Conservation (phyloP, 192 early-diverging fungal species). For the Backusella mclennaniae region DNA sequence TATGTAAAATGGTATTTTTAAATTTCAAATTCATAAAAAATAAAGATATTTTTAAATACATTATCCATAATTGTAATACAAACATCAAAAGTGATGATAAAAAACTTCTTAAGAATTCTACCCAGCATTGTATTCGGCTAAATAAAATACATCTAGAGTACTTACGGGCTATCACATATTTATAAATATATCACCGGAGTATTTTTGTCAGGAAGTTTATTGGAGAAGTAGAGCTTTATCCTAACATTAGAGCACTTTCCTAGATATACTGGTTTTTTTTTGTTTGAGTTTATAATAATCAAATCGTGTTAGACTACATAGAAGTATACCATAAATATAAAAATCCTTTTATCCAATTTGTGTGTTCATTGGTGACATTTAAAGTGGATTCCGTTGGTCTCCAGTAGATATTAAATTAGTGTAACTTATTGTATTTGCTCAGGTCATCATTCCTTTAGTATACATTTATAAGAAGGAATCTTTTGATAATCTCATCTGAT, state of each 20-base stretch:
- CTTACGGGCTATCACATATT: not conserved
- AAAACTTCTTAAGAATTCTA: not conserved
- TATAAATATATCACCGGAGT: not conserved
- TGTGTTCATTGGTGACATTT: not conserved
- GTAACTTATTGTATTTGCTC: not conserved
- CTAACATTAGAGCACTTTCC: not conserved
- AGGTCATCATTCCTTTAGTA: not conserved
- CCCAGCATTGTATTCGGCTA: not conserved
- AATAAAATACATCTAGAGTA: not conserved
- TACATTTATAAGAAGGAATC: not conserved
- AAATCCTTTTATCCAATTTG: not conserved
- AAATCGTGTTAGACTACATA: not conserved
- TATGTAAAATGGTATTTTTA: not conserved
- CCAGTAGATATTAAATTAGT: not conserved
- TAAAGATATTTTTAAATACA: not conserved
- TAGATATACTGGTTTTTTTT: not conserved
- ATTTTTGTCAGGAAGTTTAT: not conserved
- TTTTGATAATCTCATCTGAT: not conserved
- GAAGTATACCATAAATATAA: not conserved
- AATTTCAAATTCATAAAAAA: not conserved
- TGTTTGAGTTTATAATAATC: not conserved
- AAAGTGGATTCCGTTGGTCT: not conserved
- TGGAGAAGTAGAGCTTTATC: not conserved
- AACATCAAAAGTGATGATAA: not conserved
- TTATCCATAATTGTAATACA: not conserved